Evolutionary conservation across 805 yeast genomes (phyloP).

Genomic region (Candida nemodendra): DNA sequence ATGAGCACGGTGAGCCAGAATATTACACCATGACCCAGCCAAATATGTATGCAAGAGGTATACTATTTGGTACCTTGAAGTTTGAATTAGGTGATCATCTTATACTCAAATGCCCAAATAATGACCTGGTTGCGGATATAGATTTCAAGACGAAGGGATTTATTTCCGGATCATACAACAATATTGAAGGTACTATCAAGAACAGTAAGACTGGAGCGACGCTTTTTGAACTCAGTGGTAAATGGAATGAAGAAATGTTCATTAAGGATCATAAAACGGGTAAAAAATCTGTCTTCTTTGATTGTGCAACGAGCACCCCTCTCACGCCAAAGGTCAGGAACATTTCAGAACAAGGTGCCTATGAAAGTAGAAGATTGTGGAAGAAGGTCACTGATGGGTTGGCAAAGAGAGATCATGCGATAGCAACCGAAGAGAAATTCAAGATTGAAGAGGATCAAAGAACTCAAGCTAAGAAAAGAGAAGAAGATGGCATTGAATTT

Average conservation of each 20-base stretch:
- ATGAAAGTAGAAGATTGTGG: conserved; percentile 86
- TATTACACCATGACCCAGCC: conserved; percentile 88
- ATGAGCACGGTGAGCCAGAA: conserved; percentile 53
- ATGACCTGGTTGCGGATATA: conserved; percentile 67
- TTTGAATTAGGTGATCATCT: conserved; percentile 93
- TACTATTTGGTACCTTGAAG: conserved; percentile 84
- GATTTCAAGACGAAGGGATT: conserved; percentile 96
- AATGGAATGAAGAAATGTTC: conserved; percentile 88
- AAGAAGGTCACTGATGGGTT: conserved; percentile 75
- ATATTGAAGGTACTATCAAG: conserved; percentile 73
- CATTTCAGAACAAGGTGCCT: conserved; percentile 70
- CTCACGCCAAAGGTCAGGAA: conserved; percentile 73
- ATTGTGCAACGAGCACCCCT: conserved; percentile 54
- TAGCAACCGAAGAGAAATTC: conserved; percentile 86
- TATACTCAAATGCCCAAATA: conserved; percentile 61
- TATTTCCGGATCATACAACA: conserved; percentile 88
- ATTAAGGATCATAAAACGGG: conserved; percentile 51
- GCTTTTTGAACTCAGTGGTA: conserved; percentile 72
- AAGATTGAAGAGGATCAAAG: conserved; percentile 89
- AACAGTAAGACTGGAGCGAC: conserved; percentile 49
- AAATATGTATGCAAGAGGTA: conserved; percentile 91
- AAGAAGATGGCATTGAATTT: conserved; percentile 76
- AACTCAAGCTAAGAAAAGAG: conserved; percentile 63
- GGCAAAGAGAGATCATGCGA: conserved; percentile 71
- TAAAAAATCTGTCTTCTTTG: conserved; percentile 50